Percentiles rank a stretch among this genome's conserved stretches.
Conservation (phyloP, 768 basidiomycete species). For the Termitomyces eurrhizus region DNA sequence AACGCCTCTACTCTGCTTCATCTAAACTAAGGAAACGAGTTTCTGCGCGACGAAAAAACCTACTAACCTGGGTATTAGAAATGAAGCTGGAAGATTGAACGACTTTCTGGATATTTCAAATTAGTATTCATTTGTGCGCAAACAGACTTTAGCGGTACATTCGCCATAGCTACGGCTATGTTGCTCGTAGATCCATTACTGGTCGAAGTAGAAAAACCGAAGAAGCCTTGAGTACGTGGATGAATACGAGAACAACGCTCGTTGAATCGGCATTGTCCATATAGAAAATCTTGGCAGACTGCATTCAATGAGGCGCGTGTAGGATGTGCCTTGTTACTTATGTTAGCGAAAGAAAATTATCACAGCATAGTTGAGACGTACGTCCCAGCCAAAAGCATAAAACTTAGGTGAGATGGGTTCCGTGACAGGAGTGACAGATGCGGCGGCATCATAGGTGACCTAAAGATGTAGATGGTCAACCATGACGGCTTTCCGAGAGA, state of each 20-base stretch:
- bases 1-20: too few species aligned
- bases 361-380: neutral
- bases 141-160: neutral
- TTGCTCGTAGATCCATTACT: neutral
- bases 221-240: neutral
- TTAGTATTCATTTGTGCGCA: too few species aligned
- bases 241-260: constrained; percentile 10
- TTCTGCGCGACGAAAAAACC: neutral
- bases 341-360: neutral
- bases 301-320: constrained; percentile 22
- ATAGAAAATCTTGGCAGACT: constrained; percentile 12
- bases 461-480: neutral
- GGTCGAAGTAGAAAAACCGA: neutral
- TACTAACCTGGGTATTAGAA: neutral
- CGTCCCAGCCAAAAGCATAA: constrained; percentile 15
- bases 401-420: neutral
- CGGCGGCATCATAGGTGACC: neutral
- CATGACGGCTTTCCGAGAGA: neutral
- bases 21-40: neutral
- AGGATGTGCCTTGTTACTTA: constrained; percentile 22
- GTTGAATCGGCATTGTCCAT: neutral
- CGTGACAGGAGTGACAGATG: neutral
- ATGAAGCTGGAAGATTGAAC: neutral
- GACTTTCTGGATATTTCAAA: neutral
- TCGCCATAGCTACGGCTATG: neutral